Base-by-base conservation (phyloP, 2,329 filamentous ascomycete species). In the Ploettnerulaceae sp. region DNA sequence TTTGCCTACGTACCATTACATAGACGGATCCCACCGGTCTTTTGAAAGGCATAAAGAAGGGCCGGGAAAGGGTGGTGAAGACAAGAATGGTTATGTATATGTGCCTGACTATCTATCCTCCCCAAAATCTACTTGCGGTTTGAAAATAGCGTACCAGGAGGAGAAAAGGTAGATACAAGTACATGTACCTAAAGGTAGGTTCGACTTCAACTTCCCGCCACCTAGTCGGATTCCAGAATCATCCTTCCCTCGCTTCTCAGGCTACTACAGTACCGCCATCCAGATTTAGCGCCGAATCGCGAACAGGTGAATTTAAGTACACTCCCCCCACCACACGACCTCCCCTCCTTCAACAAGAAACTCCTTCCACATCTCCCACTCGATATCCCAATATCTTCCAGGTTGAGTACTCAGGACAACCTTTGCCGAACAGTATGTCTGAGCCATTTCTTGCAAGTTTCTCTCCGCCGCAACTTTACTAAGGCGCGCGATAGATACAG, bases 401-500 rank as follows among this genome's bases (percentile, higher is more conserved):
- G 14, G 36, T 4, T 17, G 12, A 7, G 18, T 42, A 9, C 18
- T 17, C 20, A 7, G 20, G 20, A 7, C 9, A 24, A 8, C 39
- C 33, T 6, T 33, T 20, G 9, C 7, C 28, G n/a, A 9, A n/a
- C n/a, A 20, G 40, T 35, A 26, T 7, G 40, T 24, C 28, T 20
- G 25, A 3, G 11, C 20, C 37, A 12, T 25, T 5, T 20, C 18
- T 24, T 29, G 21, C 20, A 14, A 18, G 36, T 11, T 9, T 33
- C 11, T 14, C 20, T 17, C 17, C 12, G 11, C 14, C 7, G 9
- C 29, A 15, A 29, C 7, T 42, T 25, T 42, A 25, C 39, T 42
- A 33, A 42, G 12, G 25, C 18, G 25, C 28, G 40, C 31, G 24
- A 54, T 48, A 57, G n/a, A n/a, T n/a, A n/a, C n/a, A n/a, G n/a